Conservation (phyloP, 176 grass and related monocot species). For the Coix lacrymajobi region DNA sequence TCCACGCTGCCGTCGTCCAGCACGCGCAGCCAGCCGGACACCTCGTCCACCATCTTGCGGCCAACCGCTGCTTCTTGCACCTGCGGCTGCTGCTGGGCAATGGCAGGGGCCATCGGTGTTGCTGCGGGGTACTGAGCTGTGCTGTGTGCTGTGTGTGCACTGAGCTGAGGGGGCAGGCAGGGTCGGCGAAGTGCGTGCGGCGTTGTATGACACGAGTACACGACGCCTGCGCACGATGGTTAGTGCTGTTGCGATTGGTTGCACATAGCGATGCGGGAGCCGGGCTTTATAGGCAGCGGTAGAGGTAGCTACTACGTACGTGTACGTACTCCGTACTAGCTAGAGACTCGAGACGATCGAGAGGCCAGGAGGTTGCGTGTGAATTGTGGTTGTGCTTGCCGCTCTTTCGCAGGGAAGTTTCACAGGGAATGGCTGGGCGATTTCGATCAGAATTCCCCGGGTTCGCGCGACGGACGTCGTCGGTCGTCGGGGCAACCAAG, state of each 20-base stretch:
- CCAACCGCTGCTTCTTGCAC: no score
- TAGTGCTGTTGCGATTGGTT: background rate
- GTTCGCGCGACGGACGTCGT: background rate
- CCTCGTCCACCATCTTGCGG: conserved; percentile 67
- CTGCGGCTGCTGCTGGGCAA: background rate
- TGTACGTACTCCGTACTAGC: no score
- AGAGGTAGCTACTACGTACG: no score
- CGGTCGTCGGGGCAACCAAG: background rate
- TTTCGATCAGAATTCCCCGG: background rate
- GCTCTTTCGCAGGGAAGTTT: background rate
- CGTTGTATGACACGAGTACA: background rate
- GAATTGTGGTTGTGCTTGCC: background rate
- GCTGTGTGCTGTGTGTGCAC: background rate
- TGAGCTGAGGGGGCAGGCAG: no score
- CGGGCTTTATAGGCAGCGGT: conserved; percentile 1
- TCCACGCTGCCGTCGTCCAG: conserved; percentile 74
- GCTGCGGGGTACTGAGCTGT: no score
- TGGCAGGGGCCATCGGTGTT: background rate
- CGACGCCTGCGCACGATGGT: background rate
- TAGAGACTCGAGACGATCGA: no score
- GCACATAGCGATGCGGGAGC: background rate
- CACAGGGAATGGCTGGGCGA: background rate
- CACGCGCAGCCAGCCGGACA: conserved; percentile 73
- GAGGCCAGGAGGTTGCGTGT: background rate
- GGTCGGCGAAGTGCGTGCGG: background rate